A percentile compares a stretch with the other conserved stretches of the same genome.
phyloP scores from a whole-genome alignment of 169 alveolate genomes.

The Eimeria brunetti region DNA sequence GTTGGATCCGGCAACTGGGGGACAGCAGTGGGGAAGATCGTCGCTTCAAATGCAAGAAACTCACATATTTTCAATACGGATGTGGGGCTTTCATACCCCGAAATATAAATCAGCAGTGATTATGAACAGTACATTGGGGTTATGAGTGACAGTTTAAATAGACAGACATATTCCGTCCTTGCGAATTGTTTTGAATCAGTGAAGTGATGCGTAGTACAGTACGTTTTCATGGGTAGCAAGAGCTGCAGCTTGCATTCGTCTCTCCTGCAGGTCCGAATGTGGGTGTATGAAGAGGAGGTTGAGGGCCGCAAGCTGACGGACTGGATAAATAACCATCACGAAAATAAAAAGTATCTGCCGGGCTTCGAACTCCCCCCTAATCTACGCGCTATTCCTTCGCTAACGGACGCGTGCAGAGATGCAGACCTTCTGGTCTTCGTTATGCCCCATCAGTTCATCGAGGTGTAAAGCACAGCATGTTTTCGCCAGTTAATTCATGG shows the following conservation, averaged over 20 bases:
- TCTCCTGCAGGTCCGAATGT: conserved; percentile 89
- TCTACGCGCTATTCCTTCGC: conserved; percentile 91
- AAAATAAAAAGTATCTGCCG: conserved; percentile 93
- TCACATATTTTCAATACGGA: conserved; percentile 78
- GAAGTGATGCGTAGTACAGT: background rate
- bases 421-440: conserved; percentile 92
- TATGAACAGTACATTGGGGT: background rate
- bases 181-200: background rate
- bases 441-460: conserved; percentile 94
- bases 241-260: background rate
- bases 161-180: background rate
- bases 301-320: conserved; percentile 91
- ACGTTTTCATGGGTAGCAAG: background rate
- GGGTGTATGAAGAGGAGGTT: conserved; percentile 92
- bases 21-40: conserved; percentile 89
- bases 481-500: background rate
- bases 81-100: conserved; percentile 38
- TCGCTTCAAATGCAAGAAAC: conserved; percentile 82
- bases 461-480: conserved; percentile 43
- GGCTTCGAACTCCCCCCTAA: conserved; percentile 92
- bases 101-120: background rate
- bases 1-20: conserved; percentile 95
- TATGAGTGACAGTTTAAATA: background rate
- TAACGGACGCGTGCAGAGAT: conserved; percentile 90
- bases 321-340: conserved; percentile 92